Percentiles rank a stretch among this genome's conserved stretches.
Evolutionary conservation across 108 stramenopile species (phyloP).

Genomic region (Pseudonitzschia multistriata): DNA sequence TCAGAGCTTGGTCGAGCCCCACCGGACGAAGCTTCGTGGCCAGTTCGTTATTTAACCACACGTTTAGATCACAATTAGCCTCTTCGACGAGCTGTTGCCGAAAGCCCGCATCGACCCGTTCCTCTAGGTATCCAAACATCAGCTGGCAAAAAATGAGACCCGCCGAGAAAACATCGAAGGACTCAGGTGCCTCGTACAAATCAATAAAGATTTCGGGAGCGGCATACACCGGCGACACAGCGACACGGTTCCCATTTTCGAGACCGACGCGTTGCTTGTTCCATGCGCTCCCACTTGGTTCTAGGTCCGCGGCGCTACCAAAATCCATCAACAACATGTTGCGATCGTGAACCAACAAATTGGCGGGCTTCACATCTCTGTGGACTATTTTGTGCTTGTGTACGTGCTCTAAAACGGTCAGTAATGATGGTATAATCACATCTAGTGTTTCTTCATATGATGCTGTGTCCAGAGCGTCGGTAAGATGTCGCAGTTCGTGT

Average conservation of each 20-base stretch:
- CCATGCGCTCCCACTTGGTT: slow-evolving; percentile 29
- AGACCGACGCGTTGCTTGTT: slow-evolving; percentile 52
- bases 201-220: slow-evolving; percentile 69
- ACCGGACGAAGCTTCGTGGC: slow-evolving; percentile 44
- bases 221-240: slow-evolving; percentile 71
- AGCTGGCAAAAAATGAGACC: slow-evolving; percentile 72
- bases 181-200: slow-evolving; percentile 28
- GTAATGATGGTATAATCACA: slow-evolving; percentile 41
- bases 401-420: slow-evolving; percentile 46
- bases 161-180: slow-evolving; percentile 72
- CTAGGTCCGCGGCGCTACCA: slow-evolving; percentile 79
- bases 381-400: slow-evolving; percentile 64
- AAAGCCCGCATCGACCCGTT: slow-evolving; percentile 72
- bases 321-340: slow-evolving; percentile 68
- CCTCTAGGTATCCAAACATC: slow-evolving; percentile 74
- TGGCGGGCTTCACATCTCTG: slow-evolving; percentile 80
- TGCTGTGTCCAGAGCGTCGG: slow-evolving; percentile 42
- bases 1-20: slow-evolving; percentile 59
- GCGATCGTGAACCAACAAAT: slow-evolving; percentile 45
- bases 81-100: slow-evolving; percentile 58
- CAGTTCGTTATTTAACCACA: slow-evolving; percentile 56
- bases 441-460: slow-evolving; percentile 47
- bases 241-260: slow-evolving; percentile 45
- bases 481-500: slow-evolving; percentile 45
- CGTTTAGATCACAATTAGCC: slow-evolving; percentile 64